These are phyloP conservation scores for Yarrowia divulgata DNA, from an alignment of 805 yeast genomes.

Conservation along the genomic window DNA sequence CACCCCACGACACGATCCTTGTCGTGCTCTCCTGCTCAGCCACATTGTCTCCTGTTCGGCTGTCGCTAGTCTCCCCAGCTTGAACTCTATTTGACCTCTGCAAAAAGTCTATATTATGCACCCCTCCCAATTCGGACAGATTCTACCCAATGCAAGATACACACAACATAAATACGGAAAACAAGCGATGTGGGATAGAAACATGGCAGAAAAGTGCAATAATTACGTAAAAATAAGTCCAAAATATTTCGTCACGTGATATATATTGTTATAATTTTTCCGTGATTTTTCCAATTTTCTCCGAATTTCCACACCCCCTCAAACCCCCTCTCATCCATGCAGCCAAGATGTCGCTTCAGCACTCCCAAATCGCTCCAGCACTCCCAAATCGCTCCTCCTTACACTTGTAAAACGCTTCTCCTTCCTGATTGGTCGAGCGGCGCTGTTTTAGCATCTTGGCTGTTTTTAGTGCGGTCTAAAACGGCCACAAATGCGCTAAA, in stretches of 20 bases:
- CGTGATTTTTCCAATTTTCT: too few relatives aligned
- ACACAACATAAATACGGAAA: too few relatives aligned
- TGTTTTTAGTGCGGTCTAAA: not conserved
- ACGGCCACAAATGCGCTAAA: not conserved
- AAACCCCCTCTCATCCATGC: not conserved
- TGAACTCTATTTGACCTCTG: not conserved
- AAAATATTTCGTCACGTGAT: too few relatives aligned
- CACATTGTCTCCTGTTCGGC: not conserved
- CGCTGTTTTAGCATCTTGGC: not conserved
- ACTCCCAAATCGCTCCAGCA: too few relatives aligned
- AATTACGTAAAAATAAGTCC: too few relatives aligned
- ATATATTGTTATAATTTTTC: too few relatives aligned
- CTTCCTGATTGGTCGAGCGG: not conserved
- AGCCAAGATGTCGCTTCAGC: not conserved
- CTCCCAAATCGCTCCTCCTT: not conserved
- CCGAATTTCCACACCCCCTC: too few relatives aligned
- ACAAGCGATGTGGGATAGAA: too few relatives aligned
- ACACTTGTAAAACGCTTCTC: too few relatives aligned
- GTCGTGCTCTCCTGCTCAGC: not conserved
- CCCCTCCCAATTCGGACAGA: not conserved
- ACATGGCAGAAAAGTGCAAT: too few relatives aligned
- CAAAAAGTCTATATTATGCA: too few relatives aligned
- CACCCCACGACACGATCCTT: not conserved
- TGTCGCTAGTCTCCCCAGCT: not conserved
- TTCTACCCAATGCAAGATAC: not conserved